Evolutionary conservation across 2,329 filamentous ascomycete species (phyloP).

Genomic region (Sordariomycetes sp.): DNA sequence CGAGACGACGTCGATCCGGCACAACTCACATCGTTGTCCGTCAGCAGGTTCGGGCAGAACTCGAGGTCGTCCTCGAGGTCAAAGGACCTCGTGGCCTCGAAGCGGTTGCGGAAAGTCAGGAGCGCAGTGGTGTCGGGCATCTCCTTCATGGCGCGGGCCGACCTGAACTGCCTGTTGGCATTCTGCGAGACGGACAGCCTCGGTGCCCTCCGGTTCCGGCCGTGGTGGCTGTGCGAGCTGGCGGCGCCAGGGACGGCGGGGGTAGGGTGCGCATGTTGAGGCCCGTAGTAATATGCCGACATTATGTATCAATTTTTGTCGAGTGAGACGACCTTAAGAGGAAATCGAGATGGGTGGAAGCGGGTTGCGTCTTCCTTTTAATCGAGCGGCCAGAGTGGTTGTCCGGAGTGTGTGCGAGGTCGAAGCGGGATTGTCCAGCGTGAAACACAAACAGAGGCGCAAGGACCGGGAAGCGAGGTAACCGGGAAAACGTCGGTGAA

Average conservation of each 20-base stretch:
- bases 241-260: constrained; percentile 24
- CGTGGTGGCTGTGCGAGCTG: constrained; percentile 67
- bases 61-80: constrained; percentile 93
- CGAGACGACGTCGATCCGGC: constrained; percentile 8
- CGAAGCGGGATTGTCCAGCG: constrained; percentile 2
- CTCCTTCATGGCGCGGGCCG: constrained; percentile 79
- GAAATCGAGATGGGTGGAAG: neutral
- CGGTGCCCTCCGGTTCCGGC: constrained; percentile 74
- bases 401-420: neutral
- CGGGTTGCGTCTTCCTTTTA: constrained; percentile 1
- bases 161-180: constrained; percentile 76
- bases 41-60: constrained; percentile 87
- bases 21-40: constrained; percentile 77
- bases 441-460: constrained; percentile 7
- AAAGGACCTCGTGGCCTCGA: constrained; percentile 86
- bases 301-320: constrained; percentile 27
- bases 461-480: constrained; percentile 2
- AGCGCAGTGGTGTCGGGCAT: constrained; percentile 62
- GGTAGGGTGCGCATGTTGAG: constrained; percentile 41
- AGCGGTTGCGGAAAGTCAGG: constrained; percentile 71
- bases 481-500: constrained; percentile 3
- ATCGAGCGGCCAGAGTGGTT: neutral
- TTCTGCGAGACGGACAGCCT: constrained; percentile 73
- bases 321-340: neutral
- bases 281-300: constrained; percentile 55